Conservation (phyloP, 192 early-diverging fungal species). For the Backusella circina region DNA sequence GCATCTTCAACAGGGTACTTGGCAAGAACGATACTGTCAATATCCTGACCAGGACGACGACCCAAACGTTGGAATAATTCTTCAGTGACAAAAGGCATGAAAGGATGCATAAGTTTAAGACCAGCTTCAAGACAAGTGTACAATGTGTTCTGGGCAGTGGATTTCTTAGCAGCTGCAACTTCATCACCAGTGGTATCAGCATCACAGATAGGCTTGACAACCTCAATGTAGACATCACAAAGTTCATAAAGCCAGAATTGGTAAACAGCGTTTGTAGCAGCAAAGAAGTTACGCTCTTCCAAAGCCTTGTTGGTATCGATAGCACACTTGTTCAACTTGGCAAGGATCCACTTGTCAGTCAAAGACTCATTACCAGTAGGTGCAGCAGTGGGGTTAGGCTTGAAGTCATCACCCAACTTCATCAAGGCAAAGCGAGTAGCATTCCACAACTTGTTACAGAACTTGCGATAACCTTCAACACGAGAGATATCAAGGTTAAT, state of each 20-base stretch:
- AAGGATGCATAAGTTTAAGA: conserved; percentile 91
- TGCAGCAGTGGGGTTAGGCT: conserved; percentile 49
- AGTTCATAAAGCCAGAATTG: conserved; percentile 96
- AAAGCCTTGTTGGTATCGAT: conserved; percentile 75
- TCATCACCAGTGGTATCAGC: conserved; percentile 51
- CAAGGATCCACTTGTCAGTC: conserved; percentile 91
- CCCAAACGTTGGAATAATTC: conserved; percentile 97
- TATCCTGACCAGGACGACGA: conserved; percentile 66
- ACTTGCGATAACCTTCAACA: conserved; percentile 99
- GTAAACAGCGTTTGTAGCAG: conserved; percentile 81
- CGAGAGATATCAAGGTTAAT: conserved; percentile 93
- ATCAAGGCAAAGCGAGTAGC: conserved; percentile 93
- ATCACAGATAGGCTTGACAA: conserved; percentile 87
- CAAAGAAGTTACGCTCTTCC: conserved; percentile 87
- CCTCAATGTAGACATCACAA: conserved; percentile 96
- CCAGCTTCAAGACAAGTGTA: conserved; percentile 94
- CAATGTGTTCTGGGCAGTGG: conserved; percentile 79
- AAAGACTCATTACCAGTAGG: conserved; percentile 80
- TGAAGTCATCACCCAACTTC: conserved; percentile 90
- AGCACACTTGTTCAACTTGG: conserved; percentile 81
- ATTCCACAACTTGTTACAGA: conserved; percentile 99
- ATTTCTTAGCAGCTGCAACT: conserved; percentile 37
- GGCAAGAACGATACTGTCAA: conserved; percentile 70
- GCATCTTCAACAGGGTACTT: conserved; percentile 53
- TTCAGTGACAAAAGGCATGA: conserved; percentile 99